Evolutionary conservation across 1,139 yeast genomes (phyloP).

Genomic region (Debaryomyces psychrophilus): DNA sequence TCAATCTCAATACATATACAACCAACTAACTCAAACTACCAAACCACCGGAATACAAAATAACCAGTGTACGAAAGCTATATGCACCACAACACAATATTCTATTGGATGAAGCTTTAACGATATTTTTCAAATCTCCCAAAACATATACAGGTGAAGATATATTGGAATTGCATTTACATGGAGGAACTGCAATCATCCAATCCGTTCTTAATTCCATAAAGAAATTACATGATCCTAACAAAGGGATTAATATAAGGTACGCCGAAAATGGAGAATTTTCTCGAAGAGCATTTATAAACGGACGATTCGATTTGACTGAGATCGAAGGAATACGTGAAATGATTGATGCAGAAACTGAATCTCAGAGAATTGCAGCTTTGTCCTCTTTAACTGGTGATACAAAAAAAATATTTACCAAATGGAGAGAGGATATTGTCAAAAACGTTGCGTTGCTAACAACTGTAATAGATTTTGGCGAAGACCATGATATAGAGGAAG

Average conservation of each 20-base stretch:
- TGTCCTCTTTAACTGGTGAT: slow-evolving; percentile 72
- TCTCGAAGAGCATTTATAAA: slow-evolving; percentile 80
- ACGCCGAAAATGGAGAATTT: slow-evolving; percentile 94
- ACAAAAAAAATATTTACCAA: slow-evolving; percentile 53
- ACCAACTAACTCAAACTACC: slow-evolving; percentile 46
- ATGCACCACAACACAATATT: slow-evolving; percentile 36
- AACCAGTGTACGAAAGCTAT: slow-evolving; percentile 60
- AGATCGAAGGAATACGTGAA: slow-evolving; percentile 87
- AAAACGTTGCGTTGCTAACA: slow-evolving; percentile 72
- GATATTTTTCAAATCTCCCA: slow-evolving; percentile 69
- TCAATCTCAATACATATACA: slow-evolving; percentile 49
- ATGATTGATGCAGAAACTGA: slow-evolving; percentile 96
- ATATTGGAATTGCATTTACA: slow-evolving; percentile 84
- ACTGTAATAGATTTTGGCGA: slow-evolving; percentile 97
- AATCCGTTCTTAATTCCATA: slow-evolving; percentile 70
- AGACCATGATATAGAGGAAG: slow-evolving; percentile 79
- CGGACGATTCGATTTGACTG: slow-evolving; percentile 71
- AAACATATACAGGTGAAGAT: slow-evolving; percentile 94
- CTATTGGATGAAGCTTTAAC: slow-evolving; percentile 79
- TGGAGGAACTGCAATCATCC: slow-evolving; percentile 88
- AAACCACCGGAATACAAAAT: slow-evolving; percentile 50
- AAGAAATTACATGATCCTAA: slow-evolving; percentile 48
- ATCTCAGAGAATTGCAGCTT: slow-evolving; percentile 74
- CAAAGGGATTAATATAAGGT: slow-evolving; percentile 54
- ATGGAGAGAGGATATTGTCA: slow-evolving; percentile 73